phyloP scores from a whole-genome alignment of 2,329 filamentous ascomycete species.

The Exophiala oligosperma region DNA sequence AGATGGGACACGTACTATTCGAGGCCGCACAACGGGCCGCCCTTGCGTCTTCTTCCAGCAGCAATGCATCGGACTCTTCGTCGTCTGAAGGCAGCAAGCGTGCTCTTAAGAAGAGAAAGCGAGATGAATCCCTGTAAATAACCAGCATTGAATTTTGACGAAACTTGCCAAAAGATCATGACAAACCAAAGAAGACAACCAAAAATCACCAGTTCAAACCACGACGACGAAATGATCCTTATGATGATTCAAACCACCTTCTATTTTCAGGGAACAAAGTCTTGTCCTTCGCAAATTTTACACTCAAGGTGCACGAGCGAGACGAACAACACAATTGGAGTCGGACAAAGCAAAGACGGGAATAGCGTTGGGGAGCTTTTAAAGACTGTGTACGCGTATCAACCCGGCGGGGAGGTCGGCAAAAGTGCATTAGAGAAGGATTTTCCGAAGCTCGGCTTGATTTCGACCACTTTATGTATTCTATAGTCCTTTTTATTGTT shows the following conservation, averaged over 20 bases:
- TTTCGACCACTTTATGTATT: conserved; percentile 1
- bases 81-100: conserved; percentile 45
- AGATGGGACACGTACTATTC: conserved; percentile 78
- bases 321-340: too few relatives aligned
- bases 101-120: conserved; percentile 76
- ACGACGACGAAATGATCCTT: conserved; percentile 27
- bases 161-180: conserved; percentile 23
- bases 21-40: conserved; percentile 74
- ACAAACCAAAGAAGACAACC: conserved; percentile 8
- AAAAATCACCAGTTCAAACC: conserved; percentile 8
- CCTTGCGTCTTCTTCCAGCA: conserved; percentile 54
- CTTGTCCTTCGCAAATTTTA: conserved; percentile 1
- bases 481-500: not conserved
- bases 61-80: conserved; percentile 36
- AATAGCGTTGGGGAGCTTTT: not conserved
- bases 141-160: conserved; percentile 20
- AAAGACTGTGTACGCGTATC: not conserved
- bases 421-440: conserved; percentile 1
- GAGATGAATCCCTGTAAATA: conserved; percentile 50
- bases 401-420: not conserved
- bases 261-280: conserved; percentile 4
- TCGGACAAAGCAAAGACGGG: not conserved
- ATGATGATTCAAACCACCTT: conserved; percentile 16
- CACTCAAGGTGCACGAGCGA: not conserved
- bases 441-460: not conserved